Conservation (phyloP, 2,329 filamentous ascomycete species). For the Alternaria infectoria region DNA sequence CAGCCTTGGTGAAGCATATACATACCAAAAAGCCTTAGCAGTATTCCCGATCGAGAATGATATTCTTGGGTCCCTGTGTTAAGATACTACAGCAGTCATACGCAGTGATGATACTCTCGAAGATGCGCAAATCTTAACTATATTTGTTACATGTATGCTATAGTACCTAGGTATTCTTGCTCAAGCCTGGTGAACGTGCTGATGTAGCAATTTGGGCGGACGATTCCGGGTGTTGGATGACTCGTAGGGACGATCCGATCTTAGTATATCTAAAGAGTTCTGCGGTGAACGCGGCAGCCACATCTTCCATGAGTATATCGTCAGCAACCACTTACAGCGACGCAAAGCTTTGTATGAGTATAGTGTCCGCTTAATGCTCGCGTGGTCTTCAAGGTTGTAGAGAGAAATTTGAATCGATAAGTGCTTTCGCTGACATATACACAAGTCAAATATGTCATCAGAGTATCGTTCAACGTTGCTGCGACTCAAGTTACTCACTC, state of each 20-base stretch:
- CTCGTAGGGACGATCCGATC: background rate
- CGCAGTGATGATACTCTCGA: background rate
- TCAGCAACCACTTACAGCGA: background rate
- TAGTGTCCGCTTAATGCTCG: accelerated
- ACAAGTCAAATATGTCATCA: background rate
- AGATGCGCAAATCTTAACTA: background rate
- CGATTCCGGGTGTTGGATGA: background rate
- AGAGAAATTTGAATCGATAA: accelerated
- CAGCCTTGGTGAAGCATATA: background rate
- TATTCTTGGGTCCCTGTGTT: accelerated
- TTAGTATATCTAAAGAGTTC: background rate
- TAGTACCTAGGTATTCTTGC: background rate
- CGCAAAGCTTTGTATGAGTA: accelerated
- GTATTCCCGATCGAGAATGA: accelerated
- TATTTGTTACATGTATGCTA: background rate
- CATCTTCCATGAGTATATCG: background rate
- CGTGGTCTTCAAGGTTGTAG: background rate
- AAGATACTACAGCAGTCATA: background rate
- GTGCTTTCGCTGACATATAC: background rate
- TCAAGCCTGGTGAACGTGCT: background rate
- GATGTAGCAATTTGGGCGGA: background rate
- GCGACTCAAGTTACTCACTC: too few species aligned
- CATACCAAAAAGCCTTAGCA: accelerated
- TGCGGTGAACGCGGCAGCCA: accelerated
- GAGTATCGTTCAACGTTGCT: too few species aligned